phyloP scores from a whole-genome alignment of 768 basidiomycete genomes.

The Auriscalpium microsporum region DNA sequence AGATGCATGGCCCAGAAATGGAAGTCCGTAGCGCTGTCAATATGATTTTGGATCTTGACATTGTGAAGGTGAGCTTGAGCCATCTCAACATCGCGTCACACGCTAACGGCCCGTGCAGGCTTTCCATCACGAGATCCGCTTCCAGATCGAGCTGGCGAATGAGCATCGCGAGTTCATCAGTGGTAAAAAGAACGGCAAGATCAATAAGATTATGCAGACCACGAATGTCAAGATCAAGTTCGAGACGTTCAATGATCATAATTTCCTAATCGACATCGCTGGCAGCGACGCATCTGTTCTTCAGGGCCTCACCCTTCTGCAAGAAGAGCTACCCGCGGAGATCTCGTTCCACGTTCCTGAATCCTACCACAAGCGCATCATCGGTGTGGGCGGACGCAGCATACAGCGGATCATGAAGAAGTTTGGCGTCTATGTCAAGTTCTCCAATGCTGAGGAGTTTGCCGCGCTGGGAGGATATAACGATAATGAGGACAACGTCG shows the following conservation, averaged over 20 bases:
- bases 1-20: conserved; percentile 89
- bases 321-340: conserved; percentile 97
- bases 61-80: conserved; percentile 63
- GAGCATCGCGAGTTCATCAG: conserved; percentile 98
- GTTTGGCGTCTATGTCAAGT: conserved; percentile 99
- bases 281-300: conserved; percentile 80
- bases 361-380: conserved; percentile 97
- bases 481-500: conserved; percentile 97
- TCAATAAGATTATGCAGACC: conserved; percentile 99
- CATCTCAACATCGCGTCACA: background rate
- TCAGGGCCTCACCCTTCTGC: conserved; percentile 79
- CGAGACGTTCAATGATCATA: conserved; percentile 94
- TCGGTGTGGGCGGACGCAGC: conserved; percentile 94
- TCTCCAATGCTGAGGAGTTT: conserved; percentile 96
- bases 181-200: conserved; percentile 99
- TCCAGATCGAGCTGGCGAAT: conserved; percentile 95
- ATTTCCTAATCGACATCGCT: conserved; percentile 88
- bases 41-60: conserved; percentile 84
- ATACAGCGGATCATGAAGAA: conserved; percentile 99
- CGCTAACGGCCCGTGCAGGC: conserved; percentile 35
- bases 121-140: conserved; percentile 96
- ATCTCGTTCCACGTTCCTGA: conserved; percentile 99
- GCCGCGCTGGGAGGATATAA: conserved; percentile 89
- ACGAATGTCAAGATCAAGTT: conserved; percentile 98
- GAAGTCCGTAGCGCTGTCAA: conserved; percentile 82